Evolutionary conservation across 371 early-diverging fungal genomes (phyloP), one percentile per base, ranked within the genome.

Genomic region (Zychaea mexicana): DNA sequence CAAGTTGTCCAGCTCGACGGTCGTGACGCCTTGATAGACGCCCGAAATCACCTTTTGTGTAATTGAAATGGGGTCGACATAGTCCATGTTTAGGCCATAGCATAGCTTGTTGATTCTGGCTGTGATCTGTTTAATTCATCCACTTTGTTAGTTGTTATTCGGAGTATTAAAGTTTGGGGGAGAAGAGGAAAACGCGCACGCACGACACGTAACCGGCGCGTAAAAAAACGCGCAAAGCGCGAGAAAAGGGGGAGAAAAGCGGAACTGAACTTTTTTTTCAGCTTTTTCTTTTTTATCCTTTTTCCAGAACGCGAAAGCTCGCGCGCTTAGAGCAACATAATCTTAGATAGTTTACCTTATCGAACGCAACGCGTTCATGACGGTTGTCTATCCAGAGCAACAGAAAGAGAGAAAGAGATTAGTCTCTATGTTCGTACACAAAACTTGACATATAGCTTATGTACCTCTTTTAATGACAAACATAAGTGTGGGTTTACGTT

Each of bases 21-120:
- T 98, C 15, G 94, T 94, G 53, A 98, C 97, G 45, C 98, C 98
- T 70, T 94, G 94, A 76, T 97, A 98, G 38, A 98, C 96, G 39
- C 98, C 98, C 39, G 85, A 83, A 49, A 98, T 90, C 61, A 98
- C 98, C 91, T 91, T 95, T 71, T 92, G 92, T 39, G 95, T 88
- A 19, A 95, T 85, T 28, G 87, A 82, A 13, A 88, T 91, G n/a
- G 95, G 90, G 70, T 95, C 95, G 26, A 95, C 90, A 73, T 83
- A 93, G 76, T 90, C 89, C 68, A 84, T 84, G 80, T 95, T 91
- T 62, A 95, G 82, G 6, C 93, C 92, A 74, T 94, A 91, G 77
- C 93, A 93, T 15, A 95, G 86, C 78, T 93, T 94, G 78, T 82
- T 87, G 68, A 95, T 92, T 63, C 96, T 79, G 21, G 91, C 86